phyloP scores from a whole-genome alignment of 768 basidiomycete species.

The Tulasnella sp. region DNA sequence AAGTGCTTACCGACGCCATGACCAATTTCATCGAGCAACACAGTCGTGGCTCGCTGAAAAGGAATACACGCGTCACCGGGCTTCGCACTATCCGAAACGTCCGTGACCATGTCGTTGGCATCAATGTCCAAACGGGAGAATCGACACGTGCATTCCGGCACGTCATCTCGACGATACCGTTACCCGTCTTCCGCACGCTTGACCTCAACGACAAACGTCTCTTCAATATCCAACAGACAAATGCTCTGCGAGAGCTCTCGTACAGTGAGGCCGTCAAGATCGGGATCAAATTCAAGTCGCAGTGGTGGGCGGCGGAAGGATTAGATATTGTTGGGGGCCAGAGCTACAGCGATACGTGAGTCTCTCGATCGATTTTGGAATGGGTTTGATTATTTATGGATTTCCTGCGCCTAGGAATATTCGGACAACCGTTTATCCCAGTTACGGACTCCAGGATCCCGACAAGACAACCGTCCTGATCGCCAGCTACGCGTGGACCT shows the following conservation, averaged over 20 bases:
- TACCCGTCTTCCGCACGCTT: conserved; percentile 30
- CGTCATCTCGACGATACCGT: conserved; percentile 33
- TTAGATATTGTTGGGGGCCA: conserved; percentile 37
- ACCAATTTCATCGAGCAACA: neutral
- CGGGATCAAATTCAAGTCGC: conserved; percentile 33
- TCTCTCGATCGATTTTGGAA: neutral
- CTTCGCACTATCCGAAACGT: neutral
- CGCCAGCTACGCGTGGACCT: conserved; percentile 38
- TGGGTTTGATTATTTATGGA: neutral
- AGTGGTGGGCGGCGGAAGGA: conserved; percentile 33
- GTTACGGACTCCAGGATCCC: conserved; percentile 29
- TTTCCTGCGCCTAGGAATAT: conserved; percentile 17
- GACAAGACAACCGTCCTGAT: conserved; percentile 30
- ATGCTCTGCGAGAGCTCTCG: conserved; percentile 30
- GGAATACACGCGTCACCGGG: neutral
- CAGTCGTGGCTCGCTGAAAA: neutral
- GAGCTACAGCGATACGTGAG: conserved; percentile 37
- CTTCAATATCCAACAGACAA: conserved; percentile 31
- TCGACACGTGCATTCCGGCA: neutral
- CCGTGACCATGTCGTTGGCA: neutral
- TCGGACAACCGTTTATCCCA: conserved; percentile 41
- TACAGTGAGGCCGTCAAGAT: conserved; percentile 34
- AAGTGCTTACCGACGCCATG: neutral
- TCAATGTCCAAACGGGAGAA: neutral
- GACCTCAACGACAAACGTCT: conserved; percentile 22